Evolutionary conservation across 805 yeast species (phyloP).

Genomic region (Saturnispora mendoncae): DNA sequence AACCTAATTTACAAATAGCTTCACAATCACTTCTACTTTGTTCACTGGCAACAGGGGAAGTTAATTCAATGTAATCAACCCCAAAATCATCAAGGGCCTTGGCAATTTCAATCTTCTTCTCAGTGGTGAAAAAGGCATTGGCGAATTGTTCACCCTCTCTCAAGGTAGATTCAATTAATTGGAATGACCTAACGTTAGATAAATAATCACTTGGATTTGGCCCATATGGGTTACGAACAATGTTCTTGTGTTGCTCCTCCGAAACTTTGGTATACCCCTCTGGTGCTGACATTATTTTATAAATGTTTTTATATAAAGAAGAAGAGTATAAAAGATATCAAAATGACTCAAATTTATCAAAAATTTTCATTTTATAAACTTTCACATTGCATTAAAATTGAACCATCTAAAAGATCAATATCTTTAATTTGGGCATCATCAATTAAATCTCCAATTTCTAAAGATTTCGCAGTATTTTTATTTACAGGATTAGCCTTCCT

Average conservation of each 20-base stretch:
- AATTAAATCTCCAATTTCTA: slow-evolving; percentile 38
- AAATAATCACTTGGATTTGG: slow-evolving; percentile 90
- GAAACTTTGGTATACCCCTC: slow-evolving; percentile 35
- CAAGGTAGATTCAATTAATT: slow-evolving; percentile 88
- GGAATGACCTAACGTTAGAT: slow-evolving; percentile 82
- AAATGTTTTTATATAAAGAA: neutral
- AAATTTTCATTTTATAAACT: neutral
- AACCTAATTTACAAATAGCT: slow-evolving; percentile 95
- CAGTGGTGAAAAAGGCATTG: slow-evolving; percentile 90
- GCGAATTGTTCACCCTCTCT: slow-evolving; percentile 99
- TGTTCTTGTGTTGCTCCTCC: slow-evolving; percentile 34
- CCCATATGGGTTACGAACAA: slow-evolving; percentile 61
- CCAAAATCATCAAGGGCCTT: slow-evolving; percentile 96
- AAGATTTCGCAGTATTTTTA: slow-evolving; percentile 17
- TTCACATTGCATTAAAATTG: slow-evolving; percentile 27
- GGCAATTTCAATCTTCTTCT: slow-evolving; percentile 93
- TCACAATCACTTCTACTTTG: slow-evolving; percentile 91
- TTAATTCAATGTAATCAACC: slow-evolving; percentile 94
- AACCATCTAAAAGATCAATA: slow-evolving; percentile 37
- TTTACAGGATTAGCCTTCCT: slow-evolving; percentile 11
- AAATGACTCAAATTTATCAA: neutral
- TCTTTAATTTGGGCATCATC: slow-evolving; percentile 32
- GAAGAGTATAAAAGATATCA: neutral
- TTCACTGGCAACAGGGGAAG: slow-evolving; percentile 97
- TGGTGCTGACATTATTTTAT: slow-evolving; percentile 3